These are phyloP conservation scores for Yamadazyma dushanensis DNA, from an alignment of 1,139 yeast species.

Conservation along the genomic window DNA sequence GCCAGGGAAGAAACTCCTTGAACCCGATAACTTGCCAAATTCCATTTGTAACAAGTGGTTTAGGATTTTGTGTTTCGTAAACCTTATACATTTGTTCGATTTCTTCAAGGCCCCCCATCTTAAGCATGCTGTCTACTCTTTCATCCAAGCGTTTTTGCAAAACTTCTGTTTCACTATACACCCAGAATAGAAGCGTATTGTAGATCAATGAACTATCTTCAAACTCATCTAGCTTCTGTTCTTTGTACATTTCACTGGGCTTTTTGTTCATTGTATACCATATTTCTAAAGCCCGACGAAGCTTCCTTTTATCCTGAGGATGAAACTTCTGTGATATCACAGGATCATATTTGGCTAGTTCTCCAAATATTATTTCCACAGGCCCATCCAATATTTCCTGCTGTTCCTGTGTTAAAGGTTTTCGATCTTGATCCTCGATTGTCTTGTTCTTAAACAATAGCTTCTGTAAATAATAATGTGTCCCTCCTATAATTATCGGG, in stretches of 20 bases:
- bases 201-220: constrained; percentile 55
- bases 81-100: constrained; percentile 55
- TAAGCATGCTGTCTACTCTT: constrained; percentile 83
- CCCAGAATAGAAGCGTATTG: constrained; percentile 78
- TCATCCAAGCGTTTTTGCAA: constrained; percentile 66
- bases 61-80: constrained; percentile 30
- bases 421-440: constrained; percentile 28
- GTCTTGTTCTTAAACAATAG: constrained; percentile 72
- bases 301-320: constrained; percentile 82
- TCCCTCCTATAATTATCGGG: constrained; percentile 94
- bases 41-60: constrained; percentile 66
- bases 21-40: constrained; percentile 96
- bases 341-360: constrained; percentile 62
- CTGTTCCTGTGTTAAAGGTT: constrained; percentile 42
- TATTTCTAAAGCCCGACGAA: constrained; percentile 80
- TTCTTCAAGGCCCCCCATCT: constrained; percentile 67
- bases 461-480: constrained; percentile 87
- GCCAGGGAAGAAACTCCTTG: constrained; percentile 87
- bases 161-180: constrained; percentile 65
- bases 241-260: constrained; percentile 70
- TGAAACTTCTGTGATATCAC: constrained; percentile 78
- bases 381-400: constrained; percentile 55
- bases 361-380: constrained; percentile 47
- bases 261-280: constrained; percentile 62
- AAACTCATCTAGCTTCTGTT: constrained; percentile 51